Base-by-base conservation (phyloP, 2,329 filamentous ascomycete species). In the Colletotrichum paranaense region DNA sequence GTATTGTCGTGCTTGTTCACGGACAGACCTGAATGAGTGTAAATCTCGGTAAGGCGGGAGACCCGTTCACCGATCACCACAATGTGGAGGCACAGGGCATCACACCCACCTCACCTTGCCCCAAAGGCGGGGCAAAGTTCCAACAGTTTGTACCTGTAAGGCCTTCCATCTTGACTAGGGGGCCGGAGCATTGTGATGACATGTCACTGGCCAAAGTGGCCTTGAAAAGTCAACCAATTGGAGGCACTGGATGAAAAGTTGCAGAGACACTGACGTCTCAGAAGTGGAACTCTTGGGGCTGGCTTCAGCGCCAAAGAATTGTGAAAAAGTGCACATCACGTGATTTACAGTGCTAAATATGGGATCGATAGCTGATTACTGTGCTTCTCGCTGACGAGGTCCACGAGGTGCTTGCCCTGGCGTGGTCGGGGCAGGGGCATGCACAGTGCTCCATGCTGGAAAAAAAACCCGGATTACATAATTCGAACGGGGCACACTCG, bases 401-500 rank as follows among this genome's bases (percentile, higher is more conserved):
- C 6, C 6, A 19, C 12, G 12, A 8, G 26, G 14, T 32, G 46
- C n/a, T 24, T 5, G 30, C 24, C 24, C 52, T 67, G 68, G 19
- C 19, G 16, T 22, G 42, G 42, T n/a, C 42, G 42, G 68, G 49
- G 57, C 65, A 68, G 68, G 64, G 68, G 64, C 65, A 35, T 8
- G 9, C 30, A 64, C 62, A 38, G 62, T 64, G 9, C 16, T 7
- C 11, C n/a, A n/a, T 1, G 2, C 5, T 42, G 16, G n/a, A 52
- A 52, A 0, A 0, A 1, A 7, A 28, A 26, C 9, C 8, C 11
- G 4, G 62, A 68, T 72, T 72, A 72, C 68, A 72, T 72, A 72
- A 72, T 71, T 71, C 64, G 32, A 55, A 71, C 56, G 68, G 68
- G 68, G 65, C 70, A 73, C 68, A 67, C 72, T 74, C 72, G 72